Evolutionary conservation across 1,139 yeast species (phyloP).

Genomic region (Nakaseomyces delphensis): DNA sequence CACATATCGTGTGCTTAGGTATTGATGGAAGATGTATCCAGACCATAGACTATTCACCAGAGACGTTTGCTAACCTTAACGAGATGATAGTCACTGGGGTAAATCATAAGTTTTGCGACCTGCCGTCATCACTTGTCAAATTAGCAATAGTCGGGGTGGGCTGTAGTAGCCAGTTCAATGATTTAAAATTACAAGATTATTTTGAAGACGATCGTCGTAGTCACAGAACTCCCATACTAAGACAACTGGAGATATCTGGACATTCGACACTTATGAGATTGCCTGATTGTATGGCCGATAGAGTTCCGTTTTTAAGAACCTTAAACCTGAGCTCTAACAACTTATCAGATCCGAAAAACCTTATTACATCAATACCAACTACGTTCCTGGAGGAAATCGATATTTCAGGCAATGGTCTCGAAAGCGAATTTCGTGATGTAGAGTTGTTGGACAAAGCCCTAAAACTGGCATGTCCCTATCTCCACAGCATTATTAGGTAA

Average conservation of each 20-base stretch:
- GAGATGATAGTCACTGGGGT: background rate
- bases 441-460: constrained; percentile 1
- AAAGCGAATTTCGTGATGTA: background rate
- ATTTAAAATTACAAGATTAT: background rate
- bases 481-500: background rate
- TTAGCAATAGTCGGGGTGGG: background rate
- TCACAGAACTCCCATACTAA: constrained; percentile 4
- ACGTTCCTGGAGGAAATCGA: constrained; percentile 2
- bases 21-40: background rate
- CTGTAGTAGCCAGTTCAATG: background rate
- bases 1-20: background rate
- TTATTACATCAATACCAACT: constrained; percentile 7
- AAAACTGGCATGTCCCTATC: constrained; percentile 2
- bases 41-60: too few species aligned
- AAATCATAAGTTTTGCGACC: background rate
- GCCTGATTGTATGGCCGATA: background rate
- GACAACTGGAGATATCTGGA: constrained; percentile 6
- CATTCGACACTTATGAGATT: constrained; percentile 2
- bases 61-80: background rate
- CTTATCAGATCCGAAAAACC: background rate
- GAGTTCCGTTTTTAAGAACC: constrained; percentile 8
- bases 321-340: constrained; percentile 5
- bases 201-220: too few species aligned
- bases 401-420: constrained; percentile 5
- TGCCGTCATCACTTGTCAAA: background rate